These are phyloP conservation scores for Fraxinus floribunda DNA, from an alignment of 305 asterid species.

Conservation along the genomic window DNA sequence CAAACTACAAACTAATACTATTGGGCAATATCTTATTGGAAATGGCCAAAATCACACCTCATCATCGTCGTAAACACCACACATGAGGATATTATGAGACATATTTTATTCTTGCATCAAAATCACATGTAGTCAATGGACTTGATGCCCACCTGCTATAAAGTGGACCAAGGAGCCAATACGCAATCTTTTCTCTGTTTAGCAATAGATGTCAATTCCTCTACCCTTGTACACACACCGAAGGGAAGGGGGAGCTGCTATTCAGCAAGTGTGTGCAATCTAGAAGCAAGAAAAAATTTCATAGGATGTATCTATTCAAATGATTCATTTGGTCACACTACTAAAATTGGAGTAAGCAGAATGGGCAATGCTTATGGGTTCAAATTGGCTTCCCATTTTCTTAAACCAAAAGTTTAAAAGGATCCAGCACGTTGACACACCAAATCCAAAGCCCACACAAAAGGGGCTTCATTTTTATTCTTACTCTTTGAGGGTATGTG, in stretches of 20 bases:
- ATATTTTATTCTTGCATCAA: not conserved
- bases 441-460: not conserved
- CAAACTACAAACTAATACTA: not conserved
- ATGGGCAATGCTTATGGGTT: not conserved
- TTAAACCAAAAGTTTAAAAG: not conserved
- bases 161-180: not conserved
- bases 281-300: not conserved
- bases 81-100: not conserved
- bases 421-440: not conserved
- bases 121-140: not conserved
- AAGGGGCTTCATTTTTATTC: not conserved
- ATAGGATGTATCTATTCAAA: not conserved
- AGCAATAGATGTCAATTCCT: not conserved
- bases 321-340: not conserved
- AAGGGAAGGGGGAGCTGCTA: not conserved
- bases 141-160: not conserved
- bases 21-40: not conserved
- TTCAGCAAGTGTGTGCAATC: not conserved
- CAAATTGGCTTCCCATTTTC: not conserved
- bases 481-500: not conserved
- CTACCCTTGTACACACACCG: not conserved
- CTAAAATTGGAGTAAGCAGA: not conserved
- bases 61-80: not conserved
- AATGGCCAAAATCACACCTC: not conserved
- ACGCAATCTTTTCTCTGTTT: not conserved